Base-by-base conservation (phyloP, 805 yeast genomes). In the Jamesozyma spencerorum region DNA sequence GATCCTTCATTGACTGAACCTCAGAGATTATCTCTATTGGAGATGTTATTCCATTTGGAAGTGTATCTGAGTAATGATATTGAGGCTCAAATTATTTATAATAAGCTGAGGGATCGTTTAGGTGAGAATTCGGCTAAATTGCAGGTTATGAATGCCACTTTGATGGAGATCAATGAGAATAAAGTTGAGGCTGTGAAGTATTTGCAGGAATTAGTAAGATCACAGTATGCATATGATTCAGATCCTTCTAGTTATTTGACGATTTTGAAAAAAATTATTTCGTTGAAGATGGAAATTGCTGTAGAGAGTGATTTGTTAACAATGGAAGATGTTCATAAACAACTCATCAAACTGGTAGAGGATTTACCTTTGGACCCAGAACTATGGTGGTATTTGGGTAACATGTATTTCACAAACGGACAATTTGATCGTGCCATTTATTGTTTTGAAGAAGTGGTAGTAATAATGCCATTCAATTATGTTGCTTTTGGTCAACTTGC, bases 331-430 rank as follows among this genome's bases (percentile, higher is more conserved):
- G 15, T 55, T 5, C 17, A 44, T 5, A 44, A 47, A 8, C 46
- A 48, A 28, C 37, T 57, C 22, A 34, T 51, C 18, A 40, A 47
- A 10, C 36, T 62, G 17, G 41, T 52, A 17, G 64, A 62, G 20
- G 51, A 56, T 41, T 58, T 59, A 49, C 95, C 97, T 1, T 58
- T 79, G 17, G 97, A 92, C 58, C 65, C 74, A 2, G 78, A 81
- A 47, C 65, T 82, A 2, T 86, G 94, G 95, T 69, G 77, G 36
- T 94, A 85, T 59, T 66, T 87, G 41, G 81, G 78, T 3, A 75
- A 76, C 29, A 65, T 72, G n/a, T 90, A 90, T 56, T 60, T 60
- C 18, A 57, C 64, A 12, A 45, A 70, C 7, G 87, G 87, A 1
- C 77, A 79, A 53, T 78, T 72, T 48, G 80, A 75, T 28, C 77